Evolutionary conservation across 495 filamentous ascomycete species (phyloP).

Genomic region (Annulohypoxylon nitens): DNA sequence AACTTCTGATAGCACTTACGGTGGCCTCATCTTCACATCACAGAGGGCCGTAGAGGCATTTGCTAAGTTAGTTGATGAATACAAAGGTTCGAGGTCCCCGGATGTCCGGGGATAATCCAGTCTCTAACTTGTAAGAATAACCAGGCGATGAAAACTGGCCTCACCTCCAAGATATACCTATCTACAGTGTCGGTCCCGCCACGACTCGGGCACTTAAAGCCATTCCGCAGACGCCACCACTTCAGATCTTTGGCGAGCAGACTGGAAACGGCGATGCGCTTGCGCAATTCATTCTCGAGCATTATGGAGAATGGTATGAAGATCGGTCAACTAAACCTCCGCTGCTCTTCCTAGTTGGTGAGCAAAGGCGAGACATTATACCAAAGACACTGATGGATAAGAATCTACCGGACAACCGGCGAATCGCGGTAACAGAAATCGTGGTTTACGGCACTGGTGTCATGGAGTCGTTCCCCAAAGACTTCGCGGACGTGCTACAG

Average conservation of each 20-base stretch:
- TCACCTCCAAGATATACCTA: constrained; percentile 66
- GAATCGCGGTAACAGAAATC: constrained; percentile 78
- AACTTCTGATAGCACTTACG: constrained; percentile 66
- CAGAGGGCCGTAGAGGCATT: constrained; percentile 95
- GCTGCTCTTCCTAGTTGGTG: constrained; percentile 88
- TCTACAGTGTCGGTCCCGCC: constrained; percentile 94
- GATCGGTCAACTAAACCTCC: constrained; percentile 64
- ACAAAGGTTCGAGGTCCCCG: constrained; percentile 52
- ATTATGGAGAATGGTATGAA: constrained; percentile 68
- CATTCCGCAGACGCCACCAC: constrained; percentile 61
- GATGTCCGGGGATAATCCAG: constrained; percentile 16
- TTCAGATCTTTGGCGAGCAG: constrained; percentile 77
- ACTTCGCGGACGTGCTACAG: constrained; percentile 67
- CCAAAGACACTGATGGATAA: constrained; percentile 77
- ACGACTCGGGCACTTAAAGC: constrained; percentile 79
- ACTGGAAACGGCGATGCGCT: constrained; percentile 86
- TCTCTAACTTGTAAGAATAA: constrained; percentile 37
- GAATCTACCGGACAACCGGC: constrained; percentile 53
- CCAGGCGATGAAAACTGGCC: constrained; percentile 55
- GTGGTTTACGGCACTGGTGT: constrained; percentile 89
- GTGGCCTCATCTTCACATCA: constrained; percentile 91
- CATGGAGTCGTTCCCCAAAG: constrained; percentile 75
- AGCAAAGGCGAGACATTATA: constrained; percentile 88
- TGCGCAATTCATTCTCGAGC: constrained; percentile 78
- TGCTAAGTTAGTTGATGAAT: constrained; percentile 69